Conservation (phyloP, 108 stramenopile species). For the Stephanodiscus triporus region DNA sequence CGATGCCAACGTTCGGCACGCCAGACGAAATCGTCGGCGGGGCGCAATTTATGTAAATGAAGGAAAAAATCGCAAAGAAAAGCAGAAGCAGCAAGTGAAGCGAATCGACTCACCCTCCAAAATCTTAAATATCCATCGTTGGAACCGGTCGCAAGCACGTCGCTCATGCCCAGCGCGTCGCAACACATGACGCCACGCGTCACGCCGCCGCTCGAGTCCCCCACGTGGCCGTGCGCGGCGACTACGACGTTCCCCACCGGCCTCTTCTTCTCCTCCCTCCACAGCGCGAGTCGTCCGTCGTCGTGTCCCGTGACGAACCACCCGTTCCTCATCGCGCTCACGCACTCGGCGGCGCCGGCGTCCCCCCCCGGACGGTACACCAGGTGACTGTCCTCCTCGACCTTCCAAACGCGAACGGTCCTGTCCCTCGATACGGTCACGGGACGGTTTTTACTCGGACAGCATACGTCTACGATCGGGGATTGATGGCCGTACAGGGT, state of each 20-base stretch:
- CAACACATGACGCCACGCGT: conserved; percentile 62
- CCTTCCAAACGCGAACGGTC: conserved; percentile 96
- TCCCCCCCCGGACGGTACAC: conserved; percentile 89
- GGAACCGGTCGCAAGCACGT: conserved; percentile 83
- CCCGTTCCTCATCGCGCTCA: conserved; percentile 82
- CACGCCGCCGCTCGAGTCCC: conserved; percentile 32
- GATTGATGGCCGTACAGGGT: conserved; percentile 98
- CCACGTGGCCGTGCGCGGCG: conserved; percentile 65
- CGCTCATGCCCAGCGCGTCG: conserved; percentile 64
- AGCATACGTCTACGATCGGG: conserved; percentile 83
- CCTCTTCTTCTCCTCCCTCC: conserved; percentile 94
- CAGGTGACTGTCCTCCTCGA: conserved; percentile 96
- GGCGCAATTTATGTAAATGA: background rate
- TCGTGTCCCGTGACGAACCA: conserved; percentile 96
- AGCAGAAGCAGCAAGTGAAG: background rate
- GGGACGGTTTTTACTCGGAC: conserved; percentile 84
- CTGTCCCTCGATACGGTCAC: conserved; percentile 84
- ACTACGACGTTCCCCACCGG: conserved; percentile 64
- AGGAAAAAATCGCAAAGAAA: background rate
- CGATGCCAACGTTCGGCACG: background rate
- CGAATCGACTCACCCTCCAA: conserved; percentile 68
- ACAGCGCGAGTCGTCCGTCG: conserved; percentile 90
- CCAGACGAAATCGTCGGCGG: background rate
- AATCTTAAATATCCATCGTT: conserved; percentile 87
- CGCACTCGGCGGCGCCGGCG: conserved; percentile 75